These are phyloP conservation scores for Xylariaceae sp. DNA, from an alignment of 2,329 filamentous ascomycete genomes.

Conservation along the genomic window DNA sequence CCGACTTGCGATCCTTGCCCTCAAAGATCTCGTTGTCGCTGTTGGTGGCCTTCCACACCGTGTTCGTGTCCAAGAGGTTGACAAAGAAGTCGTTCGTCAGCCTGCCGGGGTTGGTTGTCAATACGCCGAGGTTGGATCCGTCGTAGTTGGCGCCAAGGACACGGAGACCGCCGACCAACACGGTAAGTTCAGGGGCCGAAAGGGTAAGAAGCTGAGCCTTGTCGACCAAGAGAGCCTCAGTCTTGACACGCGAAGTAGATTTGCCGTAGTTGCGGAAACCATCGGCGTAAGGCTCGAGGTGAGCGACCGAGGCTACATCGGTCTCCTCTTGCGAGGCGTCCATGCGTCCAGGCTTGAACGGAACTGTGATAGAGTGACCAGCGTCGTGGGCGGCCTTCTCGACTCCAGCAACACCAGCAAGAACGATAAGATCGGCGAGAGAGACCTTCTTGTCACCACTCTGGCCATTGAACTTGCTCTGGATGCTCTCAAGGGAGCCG, in stretches of 20 bases:
- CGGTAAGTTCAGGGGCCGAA: constrained; percentile 66
- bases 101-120: constrained; percentile 63
- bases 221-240: constrained; percentile 70
- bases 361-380: constrained; percentile 52
- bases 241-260: constrained; percentile 54
- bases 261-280: constrained; percentile 78
- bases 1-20: constrained; percentile 62
- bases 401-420: constrained; percentile 66
- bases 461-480: constrained; percentile 62
- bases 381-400: constrained; percentile 62
- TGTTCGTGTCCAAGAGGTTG: constrained; percentile 67
- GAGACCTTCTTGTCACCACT: constrained; percentile 66
- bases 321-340: constrained; percentile 72
- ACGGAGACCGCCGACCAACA: constrained; percentile 68
- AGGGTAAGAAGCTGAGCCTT: constrained; percentile 67
- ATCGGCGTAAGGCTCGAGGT: constrained; percentile 67
- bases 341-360: constrained; percentile 68
- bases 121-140: constrained; percentile 61
- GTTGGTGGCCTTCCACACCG: constrained; percentile 57
- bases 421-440: constrained; percentile 73
- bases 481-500: constrained; percentile 57
- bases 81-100: constrained; percentile 80
- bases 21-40: constrained; percentile 55
- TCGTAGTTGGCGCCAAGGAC: constrained; percentile 68
- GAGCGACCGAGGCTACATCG: constrained; percentile 58